phyloP scores from a whole-genome alignment of 2,329 filamentous ascomycete genomes.

The Allantophomopsis cytisporea region DNA sequence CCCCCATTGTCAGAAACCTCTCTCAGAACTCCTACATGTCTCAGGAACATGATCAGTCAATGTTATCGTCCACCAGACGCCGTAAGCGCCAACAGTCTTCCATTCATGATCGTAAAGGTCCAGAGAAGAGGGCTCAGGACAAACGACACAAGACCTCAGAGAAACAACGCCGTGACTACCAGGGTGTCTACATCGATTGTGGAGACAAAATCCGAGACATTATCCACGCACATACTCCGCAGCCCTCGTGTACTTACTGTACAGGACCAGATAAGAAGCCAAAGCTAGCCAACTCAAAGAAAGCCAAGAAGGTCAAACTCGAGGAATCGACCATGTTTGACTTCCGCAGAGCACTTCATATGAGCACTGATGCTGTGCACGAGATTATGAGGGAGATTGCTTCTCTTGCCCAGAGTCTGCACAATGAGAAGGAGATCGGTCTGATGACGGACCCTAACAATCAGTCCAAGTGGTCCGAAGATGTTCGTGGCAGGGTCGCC shows the following conservation, averaged over 20 bases:
- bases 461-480: background rate
- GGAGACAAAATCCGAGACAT: background rate
- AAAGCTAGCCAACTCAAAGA: background rate
- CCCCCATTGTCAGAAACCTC: too few species aligned
- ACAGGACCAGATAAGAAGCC: background rate
- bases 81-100: too few species aligned
- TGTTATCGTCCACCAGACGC: too few species aligned
- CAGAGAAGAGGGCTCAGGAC: too few species aligned
- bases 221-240: background rate
- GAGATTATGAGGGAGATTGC: background rate
- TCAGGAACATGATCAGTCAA: too few species aligned
- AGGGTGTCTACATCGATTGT: background rate
- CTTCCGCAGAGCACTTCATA: background rate
- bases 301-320: background rate
- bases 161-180: background rate
- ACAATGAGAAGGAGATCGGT: background rate
- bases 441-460: background rate
- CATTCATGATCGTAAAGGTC: too few species aligned
- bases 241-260: background rate
- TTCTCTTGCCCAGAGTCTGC: background rate
- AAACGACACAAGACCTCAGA: background rate
- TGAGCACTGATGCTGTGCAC: background rate
- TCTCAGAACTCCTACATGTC: too few species aligned
- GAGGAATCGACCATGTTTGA: background rate
- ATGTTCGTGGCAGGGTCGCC: background rate